Percentiles rank a stretch among this genome's conserved stretches.
Evolutionary conservation across 139 green algal genomes (phyloP).

Genomic region (Coelastrella sp.): DNA sequence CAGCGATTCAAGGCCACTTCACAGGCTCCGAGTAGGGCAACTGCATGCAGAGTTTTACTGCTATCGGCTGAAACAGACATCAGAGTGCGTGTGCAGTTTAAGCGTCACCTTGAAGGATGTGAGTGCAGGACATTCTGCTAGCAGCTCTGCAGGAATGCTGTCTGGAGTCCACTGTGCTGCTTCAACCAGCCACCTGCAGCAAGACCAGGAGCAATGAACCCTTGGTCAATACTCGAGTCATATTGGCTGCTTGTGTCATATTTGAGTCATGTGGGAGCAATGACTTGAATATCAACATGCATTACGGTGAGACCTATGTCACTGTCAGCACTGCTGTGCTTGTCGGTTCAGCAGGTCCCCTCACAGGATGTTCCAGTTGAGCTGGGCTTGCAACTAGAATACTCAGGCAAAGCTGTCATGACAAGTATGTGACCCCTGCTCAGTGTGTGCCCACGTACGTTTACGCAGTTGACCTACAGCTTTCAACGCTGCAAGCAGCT

Average conservation of each 20-base stretch:
- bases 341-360: too few relatives aligned
- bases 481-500: background rate
- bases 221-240: background rate
- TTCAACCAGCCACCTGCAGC: constrained; percentile 21
- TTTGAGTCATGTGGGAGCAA: too few relatives aligned
- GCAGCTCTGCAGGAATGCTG: constrained; percentile 1
- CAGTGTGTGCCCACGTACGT: too few relatives aligned
- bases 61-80: background rate
- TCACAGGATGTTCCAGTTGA: too few relatives aligned
- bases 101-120: constrained; percentile 9
- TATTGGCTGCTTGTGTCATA: too few relatives aligned
- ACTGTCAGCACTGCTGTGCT: too few relatives aligned
- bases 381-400: too few relatives aligned
- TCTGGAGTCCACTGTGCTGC: constrained; percentile 23
- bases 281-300: too few relatives aligned
- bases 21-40: background rate
- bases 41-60: background rate
- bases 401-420: too few relatives aligned
- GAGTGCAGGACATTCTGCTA: constrained; percentile 17
- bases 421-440: too few relatives aligned
- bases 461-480: constrained; percentile 22
- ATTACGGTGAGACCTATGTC: too few relatives aligned
- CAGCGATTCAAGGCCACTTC: too few relatives aligned
- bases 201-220: background rate
- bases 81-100: background rate